Conservation (phyloP, 192 early-diverging fungal species). For the Linnemannia hyalina region DNA sequence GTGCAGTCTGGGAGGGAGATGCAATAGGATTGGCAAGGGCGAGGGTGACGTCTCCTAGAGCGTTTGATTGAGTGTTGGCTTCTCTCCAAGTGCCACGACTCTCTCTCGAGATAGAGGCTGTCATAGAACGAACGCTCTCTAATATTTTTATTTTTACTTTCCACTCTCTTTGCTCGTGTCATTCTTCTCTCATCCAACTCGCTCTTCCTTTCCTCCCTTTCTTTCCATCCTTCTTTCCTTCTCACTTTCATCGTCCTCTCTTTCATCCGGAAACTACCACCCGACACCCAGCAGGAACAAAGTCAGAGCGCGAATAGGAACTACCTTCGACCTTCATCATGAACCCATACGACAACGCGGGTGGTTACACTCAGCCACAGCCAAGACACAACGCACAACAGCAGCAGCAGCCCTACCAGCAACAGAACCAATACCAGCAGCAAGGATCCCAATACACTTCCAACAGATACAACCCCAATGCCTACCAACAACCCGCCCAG, state of each 20-base stretch:
- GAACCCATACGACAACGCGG: slow-evolving; percentile 48
- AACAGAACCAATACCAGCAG: slow-evolving; percentile 27
- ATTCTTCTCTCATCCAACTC: slow-evolving; percentile 11
- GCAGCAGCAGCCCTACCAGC: slow-evolving; percentile 11
- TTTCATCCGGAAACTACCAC: not conserved
- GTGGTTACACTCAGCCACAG: slow-evolving; percentile 47
- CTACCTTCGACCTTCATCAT: slow-evolving; percentile 8
- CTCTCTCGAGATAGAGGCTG: not conserved
- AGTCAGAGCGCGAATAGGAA: not conserved
- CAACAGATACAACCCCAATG: slow-evolving; percentile 47
- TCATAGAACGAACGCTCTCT: not conserved
- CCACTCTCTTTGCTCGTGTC: not conserved
- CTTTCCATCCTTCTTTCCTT: not conserved
- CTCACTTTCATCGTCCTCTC: not conserved
- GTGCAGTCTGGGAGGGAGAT: not conserved
- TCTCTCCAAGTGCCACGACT: not conserved
- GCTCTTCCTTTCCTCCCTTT: not conserved
- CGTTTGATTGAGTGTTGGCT: not conserved
- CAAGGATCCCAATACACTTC: slow-evolving; percentile 23
- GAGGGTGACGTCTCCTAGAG: not conserved
- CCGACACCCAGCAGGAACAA: not conserved
- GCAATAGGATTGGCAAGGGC: not conserved
- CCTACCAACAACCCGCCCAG: slow-evolving; percentile 41
- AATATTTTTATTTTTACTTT: not conserved
- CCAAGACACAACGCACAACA: slow-evolving; percentile 41